Base-by-base conservation (phyloP, 2,329 filamentous ascomycete genomes). In the Apiospora malaysiana region DNA sequence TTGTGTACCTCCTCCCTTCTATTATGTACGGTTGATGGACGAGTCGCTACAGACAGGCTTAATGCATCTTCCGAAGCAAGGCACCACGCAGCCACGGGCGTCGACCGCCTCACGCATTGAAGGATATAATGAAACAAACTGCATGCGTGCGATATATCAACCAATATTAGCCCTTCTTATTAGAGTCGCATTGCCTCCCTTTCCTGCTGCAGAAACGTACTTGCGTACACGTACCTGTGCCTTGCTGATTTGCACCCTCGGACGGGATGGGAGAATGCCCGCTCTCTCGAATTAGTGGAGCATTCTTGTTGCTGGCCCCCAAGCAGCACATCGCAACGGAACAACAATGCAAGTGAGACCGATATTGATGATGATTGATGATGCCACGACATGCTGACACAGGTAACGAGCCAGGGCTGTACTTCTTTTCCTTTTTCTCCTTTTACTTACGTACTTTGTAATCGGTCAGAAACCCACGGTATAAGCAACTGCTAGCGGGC, bases 311-410 rank as follows among this genome's bases (percentile, higher is more conserved):
- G n/a, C n/a, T n/a, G n/a, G n/a, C n/a, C n/a, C 32, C 9, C 7
- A 4, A 8, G 25, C 27, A 59, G 51, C 51, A 21, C 21, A 32
- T 32, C 27, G 27, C 6, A 37, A 10, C 37, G 27, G n/a, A 37
- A 59, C 51, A 21, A 56, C 47, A 51, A 27, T 6, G 47, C 8
- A 46, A 46, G n/a, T n/a, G n/a, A n/a, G 21, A 21, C 45, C 1
- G 21, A 16, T 14, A 18, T 18, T 46, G 5, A 16, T 18, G 18
- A 46, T n/a, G n/a, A 23, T 12, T 18, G 25, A 32, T 21, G 51
- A 21, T 10, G 51, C 51, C 51, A 59, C 51, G 25, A 59, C 18
- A 40, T 56, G 56, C 56, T 63, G 56, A 56, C 51, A n/a, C 23
- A 16, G 42, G 4, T 43, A 32, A 27, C 7, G 5, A 25, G 47